Conservation (phyloP, 2,329 filamentous ascomycete species). For the Parastagonospora nodorum region DNA sequence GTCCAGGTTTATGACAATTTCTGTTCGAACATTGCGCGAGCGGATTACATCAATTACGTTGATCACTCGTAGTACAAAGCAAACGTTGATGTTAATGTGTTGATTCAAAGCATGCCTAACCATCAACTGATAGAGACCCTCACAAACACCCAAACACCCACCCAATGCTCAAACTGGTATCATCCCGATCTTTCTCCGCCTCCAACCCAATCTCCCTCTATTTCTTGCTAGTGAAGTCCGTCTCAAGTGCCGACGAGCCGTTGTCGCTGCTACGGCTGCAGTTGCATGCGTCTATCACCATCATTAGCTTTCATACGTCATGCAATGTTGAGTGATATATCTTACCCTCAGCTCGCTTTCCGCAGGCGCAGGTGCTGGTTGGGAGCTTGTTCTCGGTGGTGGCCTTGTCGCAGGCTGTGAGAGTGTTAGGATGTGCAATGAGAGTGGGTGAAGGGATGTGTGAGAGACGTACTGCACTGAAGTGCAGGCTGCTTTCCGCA, state of each 20-base stretch:
- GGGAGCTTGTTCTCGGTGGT: constrained; percentile 72
- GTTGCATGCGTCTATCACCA: constrained; percentile 63
- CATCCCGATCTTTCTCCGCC: constrained; percentile 1
- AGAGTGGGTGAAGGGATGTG: constrained; percentile 7
- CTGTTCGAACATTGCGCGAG: no score
- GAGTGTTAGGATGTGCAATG: constrained; percentile 13
- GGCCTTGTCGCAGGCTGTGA: constrained; percentile 71
- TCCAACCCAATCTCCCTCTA: constrained; percentile 15
- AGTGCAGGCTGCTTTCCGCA: constrained; percentile 88
- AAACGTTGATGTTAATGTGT: not conserved
- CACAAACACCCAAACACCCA: constrained; percentile 23
- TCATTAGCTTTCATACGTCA: not conserved
- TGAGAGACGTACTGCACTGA: constrained; percentile 65
- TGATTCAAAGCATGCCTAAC: not conserved
- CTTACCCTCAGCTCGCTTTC: constrained; percentile 72
- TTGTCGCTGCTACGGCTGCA: constrained; percentile 75
- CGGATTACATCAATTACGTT: not conserved
- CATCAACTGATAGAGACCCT: not conserved
- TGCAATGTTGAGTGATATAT: not conserved
- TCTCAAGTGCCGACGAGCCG: constrained; percentile 70
- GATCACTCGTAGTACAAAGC: not conserved
- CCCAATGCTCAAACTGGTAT: constrained; percentile 10
- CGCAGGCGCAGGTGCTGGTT: constrained; percentile 76
- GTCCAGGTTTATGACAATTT: no score
- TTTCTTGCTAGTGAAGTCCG: constrained; percentile 80